Base-by-base conservation (phyloP, 306 rosid species). In the Vachellia pachyceras region DNA sequence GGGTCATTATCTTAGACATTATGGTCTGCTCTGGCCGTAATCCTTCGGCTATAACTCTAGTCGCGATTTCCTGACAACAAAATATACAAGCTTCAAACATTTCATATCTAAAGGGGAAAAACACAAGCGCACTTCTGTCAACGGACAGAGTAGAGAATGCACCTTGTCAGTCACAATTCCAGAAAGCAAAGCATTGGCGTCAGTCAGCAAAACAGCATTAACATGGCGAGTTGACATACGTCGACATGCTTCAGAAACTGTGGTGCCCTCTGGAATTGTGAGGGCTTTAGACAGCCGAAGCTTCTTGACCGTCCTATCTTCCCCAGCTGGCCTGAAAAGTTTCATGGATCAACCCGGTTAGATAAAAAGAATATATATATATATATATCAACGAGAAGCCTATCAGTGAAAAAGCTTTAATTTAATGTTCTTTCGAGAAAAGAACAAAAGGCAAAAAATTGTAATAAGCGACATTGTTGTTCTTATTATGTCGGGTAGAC, bases 121-220 rank as follows among this genome's bases (percentile, higher is more conserved):
- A 40, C 15, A 68, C 49, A 70, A 4, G 44, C 67, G 47, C 55
- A 79, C 40, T 54, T 5, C 40, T 50, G 65, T 22, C 8, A 50
- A 55, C 12, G 7, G 11, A 55, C 20, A 49, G 49, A 54, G n/a
- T 42, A 68, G 8, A 50, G 14, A 10, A 54, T 74, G 74, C 58
- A 89, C 99, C 98, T 95, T 95, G 83, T 93, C 99, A 1, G 99
- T 95, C 77, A 95, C 88, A 65, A 95, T 95, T 52, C 99, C 99
- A 1, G 98, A 95, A 40, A 95, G 97, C 92, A 95, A 83, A 57
- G 96, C 99, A 85, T 91, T 95, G 0, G 94, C 40, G 82, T 95
- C 99, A 1, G 99, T 95, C 72, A 95, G 81, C 69, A 95, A 85
- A 63, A 95, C 98, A 39, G 97, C 90, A 70, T 90, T 84, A 36